Evolutionary conservation across 352 stramenopile species (phyloP), one percentile per base, ranked within the genome.

Genomic region (Phytophthora citrophthora): DNA sequence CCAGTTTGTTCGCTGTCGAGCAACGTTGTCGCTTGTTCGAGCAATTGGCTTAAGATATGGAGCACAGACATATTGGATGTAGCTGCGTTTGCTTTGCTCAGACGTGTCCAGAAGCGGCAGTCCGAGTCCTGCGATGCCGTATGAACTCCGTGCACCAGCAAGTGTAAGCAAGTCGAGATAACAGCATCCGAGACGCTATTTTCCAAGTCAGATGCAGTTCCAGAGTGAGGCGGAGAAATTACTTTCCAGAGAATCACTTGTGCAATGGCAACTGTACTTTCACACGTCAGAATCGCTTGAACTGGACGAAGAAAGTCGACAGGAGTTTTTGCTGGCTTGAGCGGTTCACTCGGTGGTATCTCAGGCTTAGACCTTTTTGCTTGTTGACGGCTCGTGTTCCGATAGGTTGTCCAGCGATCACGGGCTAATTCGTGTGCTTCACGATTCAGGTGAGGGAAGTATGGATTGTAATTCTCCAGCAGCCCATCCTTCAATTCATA

Each of bases 381-480:
- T 61, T 87, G 81, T 61, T 72, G 61, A 5, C 74, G 66, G 20
- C 49, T 64, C 26, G 60, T 32, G 31, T 93, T 94, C 29, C 87
- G 79, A 56, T 89, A 86, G 12, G 63, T 90, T 7, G 87, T 92
- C 82, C 87, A 95, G 45, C 81, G 84, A 75, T 95, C 88, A 27
- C 88, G 86, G 3, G 88, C 88, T 29, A 88, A 54, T 44, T 96
- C 88, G 48, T 96, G 88, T 9, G 83, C 65, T 70, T 96, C 88
- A 18, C 88, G 83, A 41, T 93, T 96, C 11, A 96, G 54, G 48
- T 96, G 88, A 56, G 94, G 54, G 54, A 91, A 94, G 34, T 96
- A 96, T 12, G 88, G 88, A 43, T 96, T 95, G 70, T 94, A 96
- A 26, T 72, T 68, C n/a, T 90, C 83, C 11, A 96, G 67, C 24